Conservation (phyloP, 2,329 filamentous ascomycete genomes). For the Blastomyces silverae region DNA sequence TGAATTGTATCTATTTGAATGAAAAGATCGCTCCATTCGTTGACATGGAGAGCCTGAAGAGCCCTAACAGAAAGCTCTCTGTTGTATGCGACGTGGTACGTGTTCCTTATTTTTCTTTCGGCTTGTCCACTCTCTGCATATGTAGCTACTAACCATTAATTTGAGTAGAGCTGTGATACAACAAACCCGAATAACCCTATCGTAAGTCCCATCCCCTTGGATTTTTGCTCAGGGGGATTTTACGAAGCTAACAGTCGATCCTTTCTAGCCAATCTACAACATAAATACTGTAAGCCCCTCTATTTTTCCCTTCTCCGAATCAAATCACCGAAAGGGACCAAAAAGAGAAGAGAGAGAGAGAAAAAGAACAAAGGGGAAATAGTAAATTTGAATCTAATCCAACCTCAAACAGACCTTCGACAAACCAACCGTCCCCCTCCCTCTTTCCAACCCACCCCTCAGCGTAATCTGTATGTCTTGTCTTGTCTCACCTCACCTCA, state of each 20-base stretch:
- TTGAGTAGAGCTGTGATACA: conserved; percentile 29
- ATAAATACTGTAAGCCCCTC: conserved; percentile 54
- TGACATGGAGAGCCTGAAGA: conserved; percentile 60
- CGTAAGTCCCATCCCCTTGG: conserved; percentile 18
- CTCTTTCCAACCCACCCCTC: conserved; percentile 54
- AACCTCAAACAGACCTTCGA: conserved; percentile 56
- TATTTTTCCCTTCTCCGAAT: not conserved
- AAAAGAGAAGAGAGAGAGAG: not conserved
- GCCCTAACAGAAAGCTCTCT: conserved; percentile 62
- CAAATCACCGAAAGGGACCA: not conserved
- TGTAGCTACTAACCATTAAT: not conserved
- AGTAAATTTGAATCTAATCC: conserved; percentile 10
- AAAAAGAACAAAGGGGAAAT: not conserved
- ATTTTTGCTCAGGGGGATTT: not conserved
- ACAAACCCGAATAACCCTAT: conserved; percentile 46
- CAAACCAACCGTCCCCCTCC: conserved; percentile 74
- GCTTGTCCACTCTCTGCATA: not conserved
- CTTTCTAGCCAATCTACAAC: conserved; percentile 61
- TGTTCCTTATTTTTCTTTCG: not conserved
- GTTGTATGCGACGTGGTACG: conserved; percentile 68
- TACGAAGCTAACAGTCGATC: not conserved
- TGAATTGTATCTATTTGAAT: conserved; percentile 86
- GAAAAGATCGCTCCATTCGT: conserved; percentile 76
- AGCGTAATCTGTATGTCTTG: conserved; percentile 60
- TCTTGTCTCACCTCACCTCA: not conserved